phyloP scores from a whole-genome alignment of 176 grass and related monocot genomes.

The Tillandsia leiboldiana region DNA sequence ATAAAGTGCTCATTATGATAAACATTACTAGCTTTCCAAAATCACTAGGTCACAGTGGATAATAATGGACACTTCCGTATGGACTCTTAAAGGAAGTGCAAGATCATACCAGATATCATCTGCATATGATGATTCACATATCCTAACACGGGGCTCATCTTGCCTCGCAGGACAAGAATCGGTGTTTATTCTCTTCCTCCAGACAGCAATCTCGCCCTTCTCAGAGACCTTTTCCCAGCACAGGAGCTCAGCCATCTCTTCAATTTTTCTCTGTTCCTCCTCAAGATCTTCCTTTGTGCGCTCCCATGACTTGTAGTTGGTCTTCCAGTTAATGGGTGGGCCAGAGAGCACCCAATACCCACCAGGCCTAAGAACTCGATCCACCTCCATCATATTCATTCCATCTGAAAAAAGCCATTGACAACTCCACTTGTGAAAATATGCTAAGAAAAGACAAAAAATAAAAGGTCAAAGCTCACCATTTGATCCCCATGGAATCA shows the following conservation, averaged over 20 bases:
- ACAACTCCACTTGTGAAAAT: neutral
- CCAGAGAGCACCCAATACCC: constrained; percentile 95
- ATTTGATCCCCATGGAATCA: constrained; percentile 85
- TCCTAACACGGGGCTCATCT: constrained; percentile 47
- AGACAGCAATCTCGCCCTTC: constrained; percentile 85
- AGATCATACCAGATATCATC: constrained; percentile 76
- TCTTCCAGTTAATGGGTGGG: constrained; percentile 85
- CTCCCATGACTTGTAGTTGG: constrained; percentile 71
- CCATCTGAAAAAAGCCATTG: constrained; percentile 43
- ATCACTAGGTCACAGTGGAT: too few species aligned
- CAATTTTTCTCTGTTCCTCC: constrained; percentile 75
- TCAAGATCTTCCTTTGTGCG: constrained; percentile 76
- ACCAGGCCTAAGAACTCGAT: constrained; percentile 90
- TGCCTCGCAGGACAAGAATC: constrained; percentile 58
- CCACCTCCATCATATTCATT: constrained; percentile 93
- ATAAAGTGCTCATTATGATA: too few species aligned
- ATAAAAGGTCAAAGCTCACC: constrained; percentile 32
- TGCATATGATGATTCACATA: constrained; percentile 63
- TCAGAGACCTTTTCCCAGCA: constrained; percentile 91
- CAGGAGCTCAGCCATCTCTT: constrained; percentile 67
- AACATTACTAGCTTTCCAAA: too few species aligned
- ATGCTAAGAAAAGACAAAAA: neutral
- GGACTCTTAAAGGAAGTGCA: neutral
- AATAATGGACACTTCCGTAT: neutral
- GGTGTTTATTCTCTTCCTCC: constrained; percentile 69